Base-by-base conservation (phyloP, 2,329 filamentous ascomycete genomes). In the Penicillium oxalicum region DNA sequence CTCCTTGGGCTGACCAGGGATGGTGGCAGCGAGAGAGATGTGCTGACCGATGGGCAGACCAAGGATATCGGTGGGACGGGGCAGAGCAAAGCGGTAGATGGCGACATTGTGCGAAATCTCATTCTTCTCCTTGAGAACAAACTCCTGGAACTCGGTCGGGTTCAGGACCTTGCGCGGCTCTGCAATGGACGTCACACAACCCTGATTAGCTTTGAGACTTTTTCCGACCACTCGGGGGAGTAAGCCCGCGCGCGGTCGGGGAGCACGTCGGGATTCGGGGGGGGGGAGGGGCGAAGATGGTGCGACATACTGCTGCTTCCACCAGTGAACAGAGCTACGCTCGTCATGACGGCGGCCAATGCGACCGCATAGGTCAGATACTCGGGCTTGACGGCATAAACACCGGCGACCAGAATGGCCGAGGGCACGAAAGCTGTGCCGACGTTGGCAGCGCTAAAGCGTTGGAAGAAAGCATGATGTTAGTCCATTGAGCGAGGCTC, bases 11-110 rank as follows among this genome's bases (percentile, higher is more conserved):
- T 79, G 78, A 66, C 88, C 89, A 62, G 88, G 83, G 53, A 90
- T 81, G 48, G 80, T 82, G 48, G 90, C 91, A 59, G 87, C 88
- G 67, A 98, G 89, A 54, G 91, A 96, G 74, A 98, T 96, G 78
- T 98, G 93, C 77, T 98, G 93, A 67, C 93, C 93, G 75, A 97
- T 97, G 59, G 93, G 91, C 38, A 97, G 87, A 65, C 93, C 93
- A 64, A 97, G 88, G 69, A 96, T 89, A 59, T 87, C 82, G 61
- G 77, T 85, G 36, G 84, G 75, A 44, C 78, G 78, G 49, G 91
- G 91, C 36, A 98, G 87, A 57, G 80, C 79, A 76, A 97, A 96
- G 65, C 93, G 90, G 79, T 97, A 98, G 76, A 98, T 95, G 71
- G 91, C 91, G 52, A 95, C 91, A 78, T 98, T 98, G 82, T 97